A percentile compares a stretch with the other conserved stretches of the same genome.
Conservation (phyloP, 2,329 filamentous ascomycete genomes). For the Ophiostoma angusticollis region DNA sequence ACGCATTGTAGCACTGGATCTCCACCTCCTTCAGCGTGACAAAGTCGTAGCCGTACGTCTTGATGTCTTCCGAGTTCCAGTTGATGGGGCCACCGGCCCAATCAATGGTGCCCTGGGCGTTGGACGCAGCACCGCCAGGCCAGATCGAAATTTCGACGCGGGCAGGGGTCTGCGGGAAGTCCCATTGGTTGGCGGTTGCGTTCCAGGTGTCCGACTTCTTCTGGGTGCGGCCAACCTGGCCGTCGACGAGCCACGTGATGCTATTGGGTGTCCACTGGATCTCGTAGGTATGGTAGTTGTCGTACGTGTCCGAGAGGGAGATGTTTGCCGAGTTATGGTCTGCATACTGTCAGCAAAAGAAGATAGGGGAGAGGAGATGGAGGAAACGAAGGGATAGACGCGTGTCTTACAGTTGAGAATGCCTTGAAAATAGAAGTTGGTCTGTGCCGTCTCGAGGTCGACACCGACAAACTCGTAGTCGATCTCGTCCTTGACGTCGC, state of each 20-base stretch:
- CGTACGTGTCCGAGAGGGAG: constrained; percentile 55
- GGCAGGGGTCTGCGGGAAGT: constrained; percentile 82
- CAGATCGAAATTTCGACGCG: constrained; percentile 91
- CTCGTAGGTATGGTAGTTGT: constrained; percentile 77
- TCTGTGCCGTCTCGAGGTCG: constrained; percentile 67
- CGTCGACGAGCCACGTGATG: constrained; percentile 81
- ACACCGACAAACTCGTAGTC: constrained; percentile 90
- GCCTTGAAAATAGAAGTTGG: constrained; percentile 96
- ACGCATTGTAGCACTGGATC: constrained; percentile 72
- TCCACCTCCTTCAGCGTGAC: constrained; percentile 63
- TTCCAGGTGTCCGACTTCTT: constrained; percentile 78
- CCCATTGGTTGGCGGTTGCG: constrained; percentile 63
- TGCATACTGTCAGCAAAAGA: constrained; percentile 23
- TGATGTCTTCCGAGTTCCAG: constrained; percentile 70
- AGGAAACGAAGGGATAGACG: constrained; percentile 1
- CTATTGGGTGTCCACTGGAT: constrained; percentile 83
- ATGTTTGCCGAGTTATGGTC: constrained; percentile 67
- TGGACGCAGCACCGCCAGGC: constrained; percentile 73
- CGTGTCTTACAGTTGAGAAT: constrained; percentile 65
- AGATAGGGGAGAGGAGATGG: background rate
- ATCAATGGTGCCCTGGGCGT: constrained; percentile 69
- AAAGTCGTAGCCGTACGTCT: constrained; percentile 78
- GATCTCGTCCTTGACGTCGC: constrained; percentile 95
- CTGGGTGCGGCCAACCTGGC: constrained; percentile 59
- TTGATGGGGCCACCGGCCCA: constrained; percentile 89